Evolutionary conservation across 2,329 filamentous ascomycete species (phyloP).

Genomic region (Arthrinium phaeospermum): DNA sequence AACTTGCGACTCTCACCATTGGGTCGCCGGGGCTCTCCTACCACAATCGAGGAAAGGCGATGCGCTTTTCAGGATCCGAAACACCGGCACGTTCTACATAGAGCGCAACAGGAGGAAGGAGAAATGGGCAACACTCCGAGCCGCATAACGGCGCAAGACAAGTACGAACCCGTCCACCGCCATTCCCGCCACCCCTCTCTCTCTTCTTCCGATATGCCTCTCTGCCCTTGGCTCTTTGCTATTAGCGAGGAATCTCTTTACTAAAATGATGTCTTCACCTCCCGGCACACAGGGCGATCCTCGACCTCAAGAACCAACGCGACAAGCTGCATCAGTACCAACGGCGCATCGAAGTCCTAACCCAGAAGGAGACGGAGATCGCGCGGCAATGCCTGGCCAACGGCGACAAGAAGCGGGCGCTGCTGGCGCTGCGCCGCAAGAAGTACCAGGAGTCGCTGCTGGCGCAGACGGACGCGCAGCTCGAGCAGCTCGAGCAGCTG

Average conservation of each 20-base stretch:
- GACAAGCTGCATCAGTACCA: slow-evolving; percentile 98
- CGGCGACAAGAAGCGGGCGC: slow-evolving; percentile 80
- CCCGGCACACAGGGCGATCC: slow-evolving; percentile 73
- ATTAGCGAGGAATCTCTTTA: background rate
- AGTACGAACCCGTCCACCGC: slow-evolving; percentile 58
- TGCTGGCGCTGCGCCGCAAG: slow-evolving; percentile 89
- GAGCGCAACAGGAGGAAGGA: slow-evolving; percentile 5
- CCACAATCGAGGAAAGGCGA: background rate
- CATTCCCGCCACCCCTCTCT: slow-evolving; percentile 22
- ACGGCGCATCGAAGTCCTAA: slow-evolving; percentile 84
- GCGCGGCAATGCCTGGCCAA: slow-evolving; percentile 81
- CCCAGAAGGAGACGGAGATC: slow-evolving; percentile 84
- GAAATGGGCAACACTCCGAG: slow-evolving; percentile 62
- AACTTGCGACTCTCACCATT: background rate
- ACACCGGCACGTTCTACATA: slow-evolving; percentile 19
- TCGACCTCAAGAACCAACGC: slow-evolving; percentile 96
- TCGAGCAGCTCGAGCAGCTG: slow-evolving; percentile 91
- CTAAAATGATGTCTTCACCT: slow-evolving; percentile 20
- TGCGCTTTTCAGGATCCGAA: slow-evolving; percentile 2
- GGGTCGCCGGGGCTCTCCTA: background rate
- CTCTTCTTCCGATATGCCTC: background rate
- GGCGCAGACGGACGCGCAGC: slow-evolving; percentile 86
- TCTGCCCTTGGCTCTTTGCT: too few relatives aligned
- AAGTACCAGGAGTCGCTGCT: slow-evolving; percentile 96
- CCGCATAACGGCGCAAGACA: slow-evolving; percentile 77